Evolutionary conservation across 129 eudicot species (phyloP).

Genomic region (Flaveria sonorensis): DNA sequence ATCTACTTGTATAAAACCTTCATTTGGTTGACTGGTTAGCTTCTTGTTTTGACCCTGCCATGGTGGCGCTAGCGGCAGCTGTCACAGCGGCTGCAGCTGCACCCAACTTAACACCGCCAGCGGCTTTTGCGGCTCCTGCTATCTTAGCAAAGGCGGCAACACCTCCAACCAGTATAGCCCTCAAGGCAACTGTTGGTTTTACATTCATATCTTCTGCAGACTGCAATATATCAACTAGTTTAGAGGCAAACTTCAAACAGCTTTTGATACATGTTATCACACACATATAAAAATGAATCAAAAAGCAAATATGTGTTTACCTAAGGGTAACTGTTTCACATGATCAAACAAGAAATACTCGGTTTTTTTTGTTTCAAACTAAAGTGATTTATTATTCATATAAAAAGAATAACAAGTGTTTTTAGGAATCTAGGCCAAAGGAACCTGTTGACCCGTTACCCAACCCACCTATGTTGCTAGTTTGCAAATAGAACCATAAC

Average conservation of each 20-base stretch:
- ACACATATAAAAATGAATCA: too few species aligned
- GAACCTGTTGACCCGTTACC: neutral
- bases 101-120: slow-evolving; percentile 78
- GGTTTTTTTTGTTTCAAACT: neutral
- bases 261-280: neutral
- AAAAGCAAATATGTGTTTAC: too few species aligned
- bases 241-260: neutral
- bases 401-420: neutral
- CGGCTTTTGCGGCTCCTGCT: slow-evolving; percentile 81
- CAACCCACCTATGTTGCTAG: neutral
- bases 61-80: slow-evolving; percentile 80
- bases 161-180: slow-evolving; percentile 92
- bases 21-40: slow-evolving; percentile 44
- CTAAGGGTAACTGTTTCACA: neutral
- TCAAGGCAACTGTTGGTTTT: slow-evolving; percentile 88
- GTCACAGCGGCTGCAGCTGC: slow-evolving; percentile 79
- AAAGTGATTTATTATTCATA: neutral
- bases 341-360: neutral
- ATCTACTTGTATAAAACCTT: slow-evolving; percentile 28
- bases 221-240: slow-evolving; percentile 34
- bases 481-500: neutral
- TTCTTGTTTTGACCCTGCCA: slow-evolving; percentile 66
- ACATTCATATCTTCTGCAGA: slow-evolving; percentile 47
- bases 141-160: slow-evolving; percentile 80
- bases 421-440: neutral